Evolutionary conservation across 2,329 filamentous ascomycete genomes (phyloP), one percentile per base, ranked within the genome.

Genomic region (Epicoccum sorghinum): DNA sequence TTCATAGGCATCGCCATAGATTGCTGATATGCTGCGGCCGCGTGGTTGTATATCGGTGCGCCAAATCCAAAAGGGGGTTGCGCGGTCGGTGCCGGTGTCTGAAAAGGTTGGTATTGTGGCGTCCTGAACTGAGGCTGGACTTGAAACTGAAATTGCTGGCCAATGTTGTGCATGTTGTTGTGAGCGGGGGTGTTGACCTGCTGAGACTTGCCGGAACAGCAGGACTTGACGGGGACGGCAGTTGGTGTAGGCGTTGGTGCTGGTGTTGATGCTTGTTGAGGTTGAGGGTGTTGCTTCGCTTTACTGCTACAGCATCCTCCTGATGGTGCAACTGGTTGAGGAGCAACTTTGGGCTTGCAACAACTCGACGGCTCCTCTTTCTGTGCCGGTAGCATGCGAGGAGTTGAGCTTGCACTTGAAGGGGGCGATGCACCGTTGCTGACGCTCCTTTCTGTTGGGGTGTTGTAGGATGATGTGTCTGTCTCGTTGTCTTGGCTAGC

Each of bases 361-460:
- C 71, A 75, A 41, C 64, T 67, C 3, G 72, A 71, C 4, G 57
- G 42, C 7, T 64, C 61, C 13, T 65, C 66, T 44, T 63, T 67
- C 10, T 66, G 66, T 5, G 62, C 58, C 12, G 71, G 68, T 1
- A 61, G 57, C 23, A 75, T 47, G 12, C 69, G 70, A 33, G 72
- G 72, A 10, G 72, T 75, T n/a, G 72, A 75, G 52, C 72, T 74
- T 25, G 70, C 70, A 53, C 72, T 75, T 12, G 72, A 74, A 22
- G 68, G 61, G 9, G 67, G 63, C 18, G 72, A 75, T 12, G 61
- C 64, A 48, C 62, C 66, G 43, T 72, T 71, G 53, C 69, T 74
- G 32, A 60, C 61, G 32, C 68, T 73, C 54, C 55, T 60, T 23
- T 73, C 70, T 13, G 70, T 73, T n/a, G 71, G 67, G 4, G 71